Evolutionary conservation across 2,329 filamentous ascomycete species (phyloP).

Genomic region (Trichoderma brevicompactum): DNA sequence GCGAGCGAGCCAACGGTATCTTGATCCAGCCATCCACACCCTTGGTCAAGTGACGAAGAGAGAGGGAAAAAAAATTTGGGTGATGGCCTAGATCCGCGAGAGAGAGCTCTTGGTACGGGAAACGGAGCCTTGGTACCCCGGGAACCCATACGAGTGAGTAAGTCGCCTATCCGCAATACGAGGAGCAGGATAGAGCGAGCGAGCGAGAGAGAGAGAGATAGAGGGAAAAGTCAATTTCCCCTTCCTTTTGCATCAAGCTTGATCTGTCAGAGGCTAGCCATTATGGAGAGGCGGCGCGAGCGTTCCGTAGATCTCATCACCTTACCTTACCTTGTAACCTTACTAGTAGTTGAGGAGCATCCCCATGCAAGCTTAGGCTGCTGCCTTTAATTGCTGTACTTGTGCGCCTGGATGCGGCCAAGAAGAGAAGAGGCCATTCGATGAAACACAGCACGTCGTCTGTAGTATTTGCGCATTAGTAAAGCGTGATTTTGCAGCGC

Average conservation of each 20-base stretch:
- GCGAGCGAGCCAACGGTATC: slow-evolving; percentile 20
- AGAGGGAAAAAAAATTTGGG: not conserved
- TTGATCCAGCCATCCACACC: slow-evolving; percentile 23
- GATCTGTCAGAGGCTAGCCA: slow-evolving; percentile 23
- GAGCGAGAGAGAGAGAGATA: too few relatives aligned
- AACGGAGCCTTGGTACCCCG: too few relatives aligned
- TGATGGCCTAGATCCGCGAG: not conserved
- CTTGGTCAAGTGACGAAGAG: slow-evolving; percentile 18
- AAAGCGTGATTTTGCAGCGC: slow-evolving; percentile 8
- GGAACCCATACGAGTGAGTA: too few relatives aligned
- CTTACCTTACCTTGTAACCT: slow-evolving; percentile 25
- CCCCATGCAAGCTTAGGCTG: too few relatives aligned
- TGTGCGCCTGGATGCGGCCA: too few relatives aligned
- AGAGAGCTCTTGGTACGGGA: too few relatives aligned
- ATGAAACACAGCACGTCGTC: not conserved
- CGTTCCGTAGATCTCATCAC: slow-evolving; percentile 28
- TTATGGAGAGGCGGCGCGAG: slow-evolving; percentile 27
- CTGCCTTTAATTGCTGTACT: too few relatives aligned
- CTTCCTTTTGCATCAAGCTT: slow-evolving; percentile 13
- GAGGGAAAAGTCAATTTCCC: slow-evolving; percentile 16
- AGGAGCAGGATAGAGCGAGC: too few relatives aligned
- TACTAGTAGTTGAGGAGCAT: slow-evolving; percentile 12
- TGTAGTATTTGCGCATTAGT: slow-evolving; percentile 5
- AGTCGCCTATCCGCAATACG: too few relatives aligned
- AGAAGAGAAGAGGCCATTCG: too few relatives aligned